phyloP scores from a whole-genome alignment of 495 filamentous ascomycete species.

The Annulohypoxylon nitens region DNA sequence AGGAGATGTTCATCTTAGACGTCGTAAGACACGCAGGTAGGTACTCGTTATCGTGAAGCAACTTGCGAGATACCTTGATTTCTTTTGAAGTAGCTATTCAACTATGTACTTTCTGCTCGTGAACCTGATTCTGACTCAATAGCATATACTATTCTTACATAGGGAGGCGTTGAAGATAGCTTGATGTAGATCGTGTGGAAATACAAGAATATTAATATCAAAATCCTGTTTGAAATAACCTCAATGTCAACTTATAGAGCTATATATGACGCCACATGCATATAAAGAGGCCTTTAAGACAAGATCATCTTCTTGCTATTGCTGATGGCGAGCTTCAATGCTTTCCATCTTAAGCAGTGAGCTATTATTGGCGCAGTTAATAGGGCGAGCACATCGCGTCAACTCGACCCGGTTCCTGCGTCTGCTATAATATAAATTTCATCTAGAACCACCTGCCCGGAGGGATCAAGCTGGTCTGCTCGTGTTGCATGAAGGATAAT shows the following conservation, averaged over 20 bases:
- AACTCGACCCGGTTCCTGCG: conserved; percentile 28
- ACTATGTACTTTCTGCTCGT: background rate
- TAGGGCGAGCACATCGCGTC: background rate
- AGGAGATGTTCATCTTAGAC: conserved; percentile 1
- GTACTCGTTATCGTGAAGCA: background rate
- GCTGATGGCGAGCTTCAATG: background rate
- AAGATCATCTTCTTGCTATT: background rate
- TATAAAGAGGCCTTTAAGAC: background rate
- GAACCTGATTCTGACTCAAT: background rate
- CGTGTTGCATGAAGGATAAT: conserved; percentile 4
- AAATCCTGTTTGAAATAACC: background rate
- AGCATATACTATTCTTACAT: background rate
- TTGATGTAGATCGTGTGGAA: background rate
- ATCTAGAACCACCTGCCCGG: conserved; percentile 2
- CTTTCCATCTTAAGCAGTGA: background rate
- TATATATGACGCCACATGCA: background rate
- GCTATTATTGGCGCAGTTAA: conserved; percentile 25
- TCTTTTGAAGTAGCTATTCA: background rate
- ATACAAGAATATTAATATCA: background rate
- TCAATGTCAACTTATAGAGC: background rate
- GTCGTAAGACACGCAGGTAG: conserved; percentile 1
- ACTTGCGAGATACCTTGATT: background rate
- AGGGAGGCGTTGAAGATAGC: background rate
- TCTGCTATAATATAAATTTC: conserved; percentile 28
- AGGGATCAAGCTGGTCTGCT: background rate